phyloP scores from a whole-genome alignment of 768 basidiomycete species.

The Fomitopsis pulvina region DNA sequence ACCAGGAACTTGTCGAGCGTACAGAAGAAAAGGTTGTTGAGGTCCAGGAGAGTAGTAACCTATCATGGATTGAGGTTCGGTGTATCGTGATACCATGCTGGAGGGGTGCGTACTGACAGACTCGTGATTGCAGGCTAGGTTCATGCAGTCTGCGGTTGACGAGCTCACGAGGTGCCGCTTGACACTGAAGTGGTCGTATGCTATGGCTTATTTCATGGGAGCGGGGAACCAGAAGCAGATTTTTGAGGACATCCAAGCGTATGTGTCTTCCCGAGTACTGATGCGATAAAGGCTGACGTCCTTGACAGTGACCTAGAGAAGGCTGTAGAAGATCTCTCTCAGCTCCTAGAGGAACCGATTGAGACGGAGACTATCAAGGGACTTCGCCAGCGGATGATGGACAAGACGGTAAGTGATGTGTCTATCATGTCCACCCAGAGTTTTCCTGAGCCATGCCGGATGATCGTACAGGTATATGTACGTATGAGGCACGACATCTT shows the following conservation, averaged over 20 bases:
- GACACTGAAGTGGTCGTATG: constrained; percentile 98
- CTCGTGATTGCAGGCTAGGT: constrained; percentile 36
- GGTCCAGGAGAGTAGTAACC: constrained; percentile 84
- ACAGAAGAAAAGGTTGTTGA: constrained; percentile 99
- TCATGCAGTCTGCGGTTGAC: constrained; percentile 97
- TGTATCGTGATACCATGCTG: neutral
- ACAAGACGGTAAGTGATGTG: constrained; percentile 61
- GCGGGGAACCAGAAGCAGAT: constrained; percentile 89
- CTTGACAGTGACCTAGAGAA: constrained; percentile 75
- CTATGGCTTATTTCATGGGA: constrained; percentile 97
- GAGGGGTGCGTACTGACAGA: neutral
- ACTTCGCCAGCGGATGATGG: constrained; percentile 85
- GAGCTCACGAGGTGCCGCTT: constrained; percentile 82
- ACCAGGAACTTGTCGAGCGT: constrained; percentile 82
- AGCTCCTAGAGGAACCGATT: constrained; percentile 83
- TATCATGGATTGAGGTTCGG: constrained; percentile 96
- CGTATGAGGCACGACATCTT: constrained; percentile 91
- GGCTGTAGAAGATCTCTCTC: constrained; percentile 92
- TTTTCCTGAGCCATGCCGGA: neutral
- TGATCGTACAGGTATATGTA: constrained; percentile 56
- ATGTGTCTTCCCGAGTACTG: constrained; percentile 14
- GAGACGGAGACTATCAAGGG: constrained; percentile 75
- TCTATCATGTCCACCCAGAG: neutral
- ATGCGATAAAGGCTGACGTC: neutral
- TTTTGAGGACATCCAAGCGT: constrained; percentile 96